phyloP scores from a whole-genome alignment of 2,329 filamentous ascomycete species.

The Amylocarpus encephaloides region DNA sequence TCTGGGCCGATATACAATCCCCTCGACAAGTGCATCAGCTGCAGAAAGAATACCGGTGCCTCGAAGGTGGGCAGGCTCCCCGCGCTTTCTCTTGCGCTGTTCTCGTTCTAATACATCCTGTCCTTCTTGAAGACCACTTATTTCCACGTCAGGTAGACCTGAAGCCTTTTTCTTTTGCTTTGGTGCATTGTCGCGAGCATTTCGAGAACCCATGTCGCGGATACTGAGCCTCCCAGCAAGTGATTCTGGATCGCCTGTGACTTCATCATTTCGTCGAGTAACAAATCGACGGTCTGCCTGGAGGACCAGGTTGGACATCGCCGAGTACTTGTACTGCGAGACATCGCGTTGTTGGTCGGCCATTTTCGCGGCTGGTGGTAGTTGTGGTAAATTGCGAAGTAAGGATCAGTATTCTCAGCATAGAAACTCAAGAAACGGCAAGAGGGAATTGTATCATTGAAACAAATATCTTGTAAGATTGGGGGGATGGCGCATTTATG shows the following conservation, averaged over 20 bases:
- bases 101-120: slow-evolving; percentile 77
- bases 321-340: slow-evolving; percentile 97
- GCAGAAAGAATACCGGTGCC: slow-evolving; percentile 76
- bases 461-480: background rate
- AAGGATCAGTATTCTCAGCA: background rate
- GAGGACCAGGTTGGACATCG: slow-evolving; percentile 99
- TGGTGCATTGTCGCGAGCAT: slow-evolving; percentile 71
- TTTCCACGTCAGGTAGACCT: slow-evolving; percentile 62
- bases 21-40: slow-evolving; percentile 81
- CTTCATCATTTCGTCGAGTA: slow-evolving; percentile 85
- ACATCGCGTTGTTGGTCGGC: slow-evolving; percentile 73
- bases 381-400: background rate
- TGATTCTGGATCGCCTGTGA: slow-evolving; percentile 95
- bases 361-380: slow-evolving; percentile 44
- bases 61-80: slow-evolving; percentile 62
- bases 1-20: slow-evolving; percentile 83
- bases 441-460: slow-evolving; percentile 7
- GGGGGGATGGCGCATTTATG: background rate
- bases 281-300: slow-evolving; percentile 98
- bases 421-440: background rate
- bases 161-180: slow-evolving; percentile 69
- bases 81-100: slow-evolving; percentile 77
- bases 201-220: slow-evolving; percentile 85
- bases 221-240: slow-evolving; percentile 91
- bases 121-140: slow-evolving; percentile 71